Evolutionary conservation across 2,329 filamentous ascomycete genomes (phyloP).

Genomic region (Ceratocystis harringtonii): DNA sequence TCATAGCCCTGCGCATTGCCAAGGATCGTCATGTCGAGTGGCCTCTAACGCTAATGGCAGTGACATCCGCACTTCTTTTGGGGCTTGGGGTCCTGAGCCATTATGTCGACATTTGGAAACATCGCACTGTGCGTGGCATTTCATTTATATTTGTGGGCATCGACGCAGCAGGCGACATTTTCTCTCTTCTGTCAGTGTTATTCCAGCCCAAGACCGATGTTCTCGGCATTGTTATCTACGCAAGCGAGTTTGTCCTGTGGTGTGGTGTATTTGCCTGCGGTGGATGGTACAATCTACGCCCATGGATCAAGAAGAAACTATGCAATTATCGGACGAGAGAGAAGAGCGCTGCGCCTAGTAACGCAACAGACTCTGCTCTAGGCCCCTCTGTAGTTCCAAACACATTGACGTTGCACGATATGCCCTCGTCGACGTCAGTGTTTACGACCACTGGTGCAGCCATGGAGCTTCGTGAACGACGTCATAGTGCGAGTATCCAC

Average conservation of each 20-base stretch:
- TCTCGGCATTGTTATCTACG: conserved; percentile 52
- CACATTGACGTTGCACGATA: conserved; percentile 29
- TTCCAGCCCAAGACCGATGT: conserved; percentile 45
- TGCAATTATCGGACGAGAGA: conserved; percentile 18
- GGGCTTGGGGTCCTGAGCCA: conserved; percentile 51
- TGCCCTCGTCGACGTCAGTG: conserved; percentile 47
- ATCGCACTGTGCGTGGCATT: conserved; percentile 53
- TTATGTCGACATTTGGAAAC: conserved; percentile 53
- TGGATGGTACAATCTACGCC: conserved; percentile 47
- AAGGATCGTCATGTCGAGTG: conserved; percentile 34
- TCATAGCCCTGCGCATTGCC: conserved; percentile 40
- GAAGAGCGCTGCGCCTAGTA: neutral
- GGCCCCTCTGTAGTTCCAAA: too few species aligned
- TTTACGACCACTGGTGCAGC: conserved; percentile 34
- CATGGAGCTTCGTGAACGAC: conserved; percentile 11
- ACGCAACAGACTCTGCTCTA: too few species aligned
- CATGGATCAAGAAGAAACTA: conserved; percentile 35
- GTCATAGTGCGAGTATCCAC: conserved; percentile 1
- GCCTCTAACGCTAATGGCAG: conserved; percentile 53
- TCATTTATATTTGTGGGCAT: conserved; percentile 58
- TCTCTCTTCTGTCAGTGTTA: conserved; percentile 48
- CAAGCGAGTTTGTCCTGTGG: conserved; percentile 50
- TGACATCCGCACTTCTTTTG: conserved; percentile 46
- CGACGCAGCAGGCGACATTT: conserved; percentile 53
- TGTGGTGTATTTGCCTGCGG: conserved; percentile 51